Base-by-base conservation (phyloP, 192 early-diverging fungal genomes). In the Pilobolus umbonatus region DNA sequence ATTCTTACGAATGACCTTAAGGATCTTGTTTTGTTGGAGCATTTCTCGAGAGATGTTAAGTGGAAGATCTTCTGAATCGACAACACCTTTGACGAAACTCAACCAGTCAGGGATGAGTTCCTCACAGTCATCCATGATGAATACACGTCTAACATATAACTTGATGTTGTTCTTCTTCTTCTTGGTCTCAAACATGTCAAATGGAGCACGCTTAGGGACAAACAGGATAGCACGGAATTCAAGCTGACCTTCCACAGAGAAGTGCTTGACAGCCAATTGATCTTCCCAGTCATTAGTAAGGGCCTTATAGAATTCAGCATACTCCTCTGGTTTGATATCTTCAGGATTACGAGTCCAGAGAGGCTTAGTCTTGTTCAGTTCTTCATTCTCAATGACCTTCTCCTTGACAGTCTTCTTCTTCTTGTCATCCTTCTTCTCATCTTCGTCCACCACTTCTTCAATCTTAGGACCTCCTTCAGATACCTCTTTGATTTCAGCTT, bases 101-200 rank as follows among this genome's bases (percentile, higher is more conserved):
- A 99, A 85, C 90, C 92, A 99, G 79, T 98, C 94, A 64, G 97
- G 97, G 64, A 99, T 93, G 64, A 99, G 77, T 67, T 98, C 95
- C 66, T 96, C 93, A 79, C 92, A 96, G 85, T 98, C 93, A 73
- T 99, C 95, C 91, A 94, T 97, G 78, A 99, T 99, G 80, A 99
- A 98, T 64, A 99, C 94, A 64, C 95, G 94, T 65, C 94, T 92
- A 65, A 98, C 95, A 76, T 97, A 99, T 57, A 99, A 85, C 84
- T 96, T 98, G 86, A 99, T 97, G 89, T 96, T 97, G 86, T 96
- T 96, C 74, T 92, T 89, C 88, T 97, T 97, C 89, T 94, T 94
- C 86, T 91, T 92, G 69, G 83, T 79, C 80, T 99, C 93, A 67
- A 96, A 98, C 78, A 96, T 80, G 75, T 95, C 94, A 74, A 95